A percentile compares a stretch with the other conserved stretches of the same genome.
Conservation (phyloP, 2,329 filamentous ascomycete genomes). For the Apiospora pterosperma region DNA sequence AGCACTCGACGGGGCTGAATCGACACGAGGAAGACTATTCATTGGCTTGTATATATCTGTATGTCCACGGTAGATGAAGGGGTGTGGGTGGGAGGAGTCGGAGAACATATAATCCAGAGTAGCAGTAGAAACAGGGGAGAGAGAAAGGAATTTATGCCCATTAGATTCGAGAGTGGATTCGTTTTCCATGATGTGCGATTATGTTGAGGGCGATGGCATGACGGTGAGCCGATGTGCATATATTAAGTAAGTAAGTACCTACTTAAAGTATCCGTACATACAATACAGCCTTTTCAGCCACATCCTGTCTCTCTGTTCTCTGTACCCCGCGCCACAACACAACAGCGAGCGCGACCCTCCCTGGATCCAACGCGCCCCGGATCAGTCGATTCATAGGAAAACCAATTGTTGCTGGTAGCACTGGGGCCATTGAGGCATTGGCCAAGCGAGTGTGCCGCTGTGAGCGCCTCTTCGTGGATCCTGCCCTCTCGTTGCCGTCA, state of each 20-base stretch:
- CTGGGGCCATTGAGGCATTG: background rate
- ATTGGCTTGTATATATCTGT: constrained; percentile 5
- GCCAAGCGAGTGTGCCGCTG: background rate
- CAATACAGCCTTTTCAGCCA: background rate
- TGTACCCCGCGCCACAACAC: background rate
- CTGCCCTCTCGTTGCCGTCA: background rate
- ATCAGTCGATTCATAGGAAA: background rate
- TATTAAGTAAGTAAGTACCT: background rate
- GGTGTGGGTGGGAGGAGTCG: background rate
- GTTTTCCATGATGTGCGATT: background rate
- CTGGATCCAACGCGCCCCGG: background rate
- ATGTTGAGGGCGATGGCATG: background rate
- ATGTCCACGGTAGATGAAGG: background rate
- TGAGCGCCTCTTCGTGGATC: background rate
- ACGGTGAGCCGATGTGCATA: background rate
- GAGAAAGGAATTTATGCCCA: background rate
- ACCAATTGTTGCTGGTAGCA: background rate
- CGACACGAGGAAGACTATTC: background rate
- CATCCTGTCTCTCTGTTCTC: background rate
- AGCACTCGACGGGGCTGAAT: background rate
- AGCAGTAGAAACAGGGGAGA: background rate
- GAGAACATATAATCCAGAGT: background rate
- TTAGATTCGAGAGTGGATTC: background rate
- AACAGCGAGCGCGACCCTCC: background rate
- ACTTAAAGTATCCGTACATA: too few relatives aligned